Conservation (phyloP, 2,329 filamentous ascomycete genomes). For the Colletotrichum liriopes region DNA sequence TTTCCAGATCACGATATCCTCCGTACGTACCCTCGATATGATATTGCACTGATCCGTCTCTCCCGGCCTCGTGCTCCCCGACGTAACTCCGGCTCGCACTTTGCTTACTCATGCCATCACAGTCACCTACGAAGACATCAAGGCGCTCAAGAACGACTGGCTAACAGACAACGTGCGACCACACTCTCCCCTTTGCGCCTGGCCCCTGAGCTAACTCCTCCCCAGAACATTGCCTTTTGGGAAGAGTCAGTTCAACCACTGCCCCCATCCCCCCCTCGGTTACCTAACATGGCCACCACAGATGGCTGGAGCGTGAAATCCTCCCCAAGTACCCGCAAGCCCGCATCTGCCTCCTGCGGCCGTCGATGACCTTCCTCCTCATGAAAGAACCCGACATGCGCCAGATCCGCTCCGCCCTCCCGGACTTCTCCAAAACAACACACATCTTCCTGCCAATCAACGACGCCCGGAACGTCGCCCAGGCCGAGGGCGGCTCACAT, state of each 20-base stretch:
- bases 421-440: slow-evolving; percentile 84
- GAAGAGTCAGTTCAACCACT: slow-evolving; percentile 78
- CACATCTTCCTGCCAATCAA: slow-evolving; percentile 98
- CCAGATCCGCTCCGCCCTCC: slow-evolving; percentile 77
- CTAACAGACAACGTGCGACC: slow-evolving; percentile 90
- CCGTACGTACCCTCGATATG: slow-evolving; percentile 37
- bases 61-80: background rate
- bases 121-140: slow-evolving; percentile 93
- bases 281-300: slow-evolving; percentile 48
- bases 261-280: slow-evolving; percentile 14
- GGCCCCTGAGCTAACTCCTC: slow-evolving; percentile 47
- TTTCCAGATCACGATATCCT: slow-evolving; percentile 52
- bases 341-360: slow-evolving; percentile 90
- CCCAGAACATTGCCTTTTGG: slow-evolving; percentile 95
- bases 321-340: slow-evolving; percentile 85
- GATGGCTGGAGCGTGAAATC: slow-evolving; percentile 91
- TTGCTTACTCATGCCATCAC: slow-evolving; percentile 26
- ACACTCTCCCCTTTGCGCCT: background rate
- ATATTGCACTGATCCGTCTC: background rate
- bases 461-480: slow-evolving; percentile 81
- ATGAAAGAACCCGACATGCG: slow-evolving; percentile 78
- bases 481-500: slow-evolving; percentile 92
- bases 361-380: slow-evolving; percentile 93
- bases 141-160: slow-evolving; percentile 93
- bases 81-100: background rate